Evolutionary conservation across 495 filamentous ascomycete species (phyloP), one percentile per base, ranked within the genome.

Genomic region (Aspergillus saccharolyticus): DNA sequence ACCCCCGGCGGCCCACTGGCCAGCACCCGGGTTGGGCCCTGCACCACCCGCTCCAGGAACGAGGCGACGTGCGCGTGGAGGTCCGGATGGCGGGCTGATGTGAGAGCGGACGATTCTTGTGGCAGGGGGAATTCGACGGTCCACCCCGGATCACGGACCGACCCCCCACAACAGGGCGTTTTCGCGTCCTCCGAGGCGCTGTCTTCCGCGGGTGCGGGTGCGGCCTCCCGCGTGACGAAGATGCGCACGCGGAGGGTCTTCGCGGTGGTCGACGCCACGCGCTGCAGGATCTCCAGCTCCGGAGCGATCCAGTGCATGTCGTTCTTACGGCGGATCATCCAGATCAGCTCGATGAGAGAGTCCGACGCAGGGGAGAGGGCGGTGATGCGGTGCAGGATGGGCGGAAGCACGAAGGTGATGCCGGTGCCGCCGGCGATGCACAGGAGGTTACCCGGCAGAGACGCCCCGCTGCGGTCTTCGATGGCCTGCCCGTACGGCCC

Each of bases 391-490:
- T 72, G 62, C 9, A 82, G 72, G 1, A 85, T 64, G 0, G 84
- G 64, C 0, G 85, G 84, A 0, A 87, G 73, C 2, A 84, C 77
- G 60, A 83, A 87, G 0, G 84, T 79, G 39, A 87, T 80, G 4
- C 85, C 85, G 0, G 85, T 88, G 9, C 86, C 84, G 28, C 85
- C 84, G 4, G 85, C 83, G 1, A 88, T 68, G 55, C 78, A 83
- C 9, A 87, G 71, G 18, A 87, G 66, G 53, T 87, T 87, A 21
- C 72, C 68, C 21, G 74, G n/a, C n/a, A n/a, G n/a, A n/a, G n/a
- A n/a, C n/a, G n/a, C n/a, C n/a, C n/a, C 71, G 16, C 68, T 64
- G 2, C 46, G 15, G 20, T 49, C 25, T 28, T 28, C 25, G 43
- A 80, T 75, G 1, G 74, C 66, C 28, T 77, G 75, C 6, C 84